phyloP scores from a whole-genome alignment of 345 rosid species.

The Boechera stricta region DNA sequence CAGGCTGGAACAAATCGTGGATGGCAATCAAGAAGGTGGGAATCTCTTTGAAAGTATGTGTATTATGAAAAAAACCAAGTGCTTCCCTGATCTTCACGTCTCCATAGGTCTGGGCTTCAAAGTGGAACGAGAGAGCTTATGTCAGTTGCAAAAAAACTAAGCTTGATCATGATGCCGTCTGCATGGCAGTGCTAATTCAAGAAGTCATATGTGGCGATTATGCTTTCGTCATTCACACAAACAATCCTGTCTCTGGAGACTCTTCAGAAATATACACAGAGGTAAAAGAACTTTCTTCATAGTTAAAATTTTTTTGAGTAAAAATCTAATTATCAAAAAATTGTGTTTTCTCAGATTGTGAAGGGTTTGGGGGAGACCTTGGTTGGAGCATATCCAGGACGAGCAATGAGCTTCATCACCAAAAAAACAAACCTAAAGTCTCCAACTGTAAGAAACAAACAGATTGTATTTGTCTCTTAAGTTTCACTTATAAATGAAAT shows the following conservation, averaged over 20 bases:
- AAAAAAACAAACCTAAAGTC: conserved; percentile 72
- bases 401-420: conserved; percentile 92
- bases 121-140: conserved; percentile 98
- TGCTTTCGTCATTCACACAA: conserved; percentile 97
- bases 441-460: conserved; percentile 64
- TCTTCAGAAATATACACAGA: conserved; percentile 89
- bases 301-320: neutral
- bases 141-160: conserved; percentile 79
- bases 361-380: conserved; percentile 95
- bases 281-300: conserved; percentile 48
- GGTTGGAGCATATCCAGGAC: conserved; percentile 97
- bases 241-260: conserved; percentile 91
- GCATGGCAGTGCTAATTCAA: conserved; percentile 97
- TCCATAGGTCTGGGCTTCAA: conserved; percentile 94
- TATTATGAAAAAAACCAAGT: conserved; percentile 23
- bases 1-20: conserved; percentile 91
- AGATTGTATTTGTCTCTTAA: neutral
- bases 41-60: conserved; percentile 8
- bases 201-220: conserved; percentile 91
- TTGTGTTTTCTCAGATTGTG: conserved; percentile 59
- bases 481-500: neutral
- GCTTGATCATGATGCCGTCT: conserved; percentile 80
- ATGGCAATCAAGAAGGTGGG: conserved; percentile 85
- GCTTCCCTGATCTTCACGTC: conserved; percentile 2
- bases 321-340: neutral